Percentiles rank a stretch among this genome's conserved stretches.
Evolutionary conservation across 306 rosid genomes (phyloP).

Genomic region (Spatholobus suberectus): DNA sequence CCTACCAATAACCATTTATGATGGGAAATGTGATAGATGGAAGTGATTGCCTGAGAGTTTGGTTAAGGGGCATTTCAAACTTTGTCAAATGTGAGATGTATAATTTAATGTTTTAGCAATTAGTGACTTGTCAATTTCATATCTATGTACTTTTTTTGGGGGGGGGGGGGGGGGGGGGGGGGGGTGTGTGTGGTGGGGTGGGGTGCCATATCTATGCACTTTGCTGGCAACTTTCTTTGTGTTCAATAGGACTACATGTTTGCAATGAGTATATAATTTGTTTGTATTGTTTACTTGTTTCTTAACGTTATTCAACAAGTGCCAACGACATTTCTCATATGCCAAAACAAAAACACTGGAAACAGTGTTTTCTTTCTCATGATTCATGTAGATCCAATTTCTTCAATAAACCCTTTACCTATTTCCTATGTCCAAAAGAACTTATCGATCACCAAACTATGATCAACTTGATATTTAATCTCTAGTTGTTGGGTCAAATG

Average conservation of each 20-base stretch:
- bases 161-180: too few species aligned
- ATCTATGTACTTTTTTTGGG: background rate
- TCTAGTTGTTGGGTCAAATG: conserved; percentile 8
- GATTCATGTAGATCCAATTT: conserved; percentile 26
- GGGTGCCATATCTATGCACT: background rate
- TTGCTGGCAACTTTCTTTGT: background rate
- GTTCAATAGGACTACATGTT: background rate
- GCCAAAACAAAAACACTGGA: background rate
- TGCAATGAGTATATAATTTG: background rate
- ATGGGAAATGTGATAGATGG: conserved; percentile 1
- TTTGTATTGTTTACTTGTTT: background rate
- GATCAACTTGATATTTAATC: background rate
- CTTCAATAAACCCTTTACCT: background rate
- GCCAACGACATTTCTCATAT: conserved; percentile 11
- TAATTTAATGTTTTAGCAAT: conserved; percentile 16
- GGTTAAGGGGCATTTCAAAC: background rate
- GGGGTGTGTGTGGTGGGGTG: too few species aligned
- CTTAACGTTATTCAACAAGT: background rate
- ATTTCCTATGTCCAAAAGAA: background rate
- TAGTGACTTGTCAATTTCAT: background rate
- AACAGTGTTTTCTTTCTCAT: background rate
- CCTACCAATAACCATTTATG: background rate
- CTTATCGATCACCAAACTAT: background rate
- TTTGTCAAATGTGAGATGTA: conserved; percentile 26
- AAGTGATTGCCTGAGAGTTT: background rate